A percentile compares a stretch with the other conserved stretches of the same genome.
These are phyloP conservation scores for Aspergillus carbonarius DNA, from an alignment of 2,329 filamentous ascomycete genomes.

Conservation along the genomic window DNA sequence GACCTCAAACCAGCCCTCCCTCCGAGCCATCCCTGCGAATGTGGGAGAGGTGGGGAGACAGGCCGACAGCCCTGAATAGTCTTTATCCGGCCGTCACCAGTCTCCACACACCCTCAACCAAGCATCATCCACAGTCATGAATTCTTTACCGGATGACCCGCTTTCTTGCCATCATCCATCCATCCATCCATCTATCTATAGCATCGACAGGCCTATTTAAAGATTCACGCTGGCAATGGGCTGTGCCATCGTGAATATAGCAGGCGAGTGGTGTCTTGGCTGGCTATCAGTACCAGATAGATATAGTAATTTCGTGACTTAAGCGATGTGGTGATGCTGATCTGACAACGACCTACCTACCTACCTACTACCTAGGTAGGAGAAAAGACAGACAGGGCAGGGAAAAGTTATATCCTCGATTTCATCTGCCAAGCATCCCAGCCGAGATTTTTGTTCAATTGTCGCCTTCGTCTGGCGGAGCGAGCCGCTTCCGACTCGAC, in stretches of 20 bases:
- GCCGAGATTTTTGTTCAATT: not conserved
- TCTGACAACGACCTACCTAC: too few species aligned
- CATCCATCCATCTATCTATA: not conserved
- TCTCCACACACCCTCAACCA: not conserved
- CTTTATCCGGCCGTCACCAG: not conserved
- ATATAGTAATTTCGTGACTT: too few species aligned
- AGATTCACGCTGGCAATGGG: not conserved
- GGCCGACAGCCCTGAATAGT: not conserved
- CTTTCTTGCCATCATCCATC: not conserved
- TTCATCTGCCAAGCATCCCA: not conserved
- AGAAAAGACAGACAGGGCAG: not conserved
- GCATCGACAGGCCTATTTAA: not conserved
- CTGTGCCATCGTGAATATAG: not conserved
- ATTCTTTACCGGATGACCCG: slow-evolving; percentile 4
- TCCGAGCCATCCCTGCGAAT: too few species aligned
- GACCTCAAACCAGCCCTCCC: too few species aligned
- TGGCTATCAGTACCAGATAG: not conserved
- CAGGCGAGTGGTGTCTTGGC: not conserved
- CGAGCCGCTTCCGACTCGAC: too few species aligned
- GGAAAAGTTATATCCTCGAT: slow-evolving; percentile 6
- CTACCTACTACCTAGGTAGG: too few species aligned
- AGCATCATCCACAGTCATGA: not conserved
- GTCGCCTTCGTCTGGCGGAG: not conserved
- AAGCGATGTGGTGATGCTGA: not conserved
- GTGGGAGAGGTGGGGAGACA: not conserved